phyloP scores from a whole-genome alignment of 2,329 filamentous ascomycete species.

The Xylaria sp. region DNA sequence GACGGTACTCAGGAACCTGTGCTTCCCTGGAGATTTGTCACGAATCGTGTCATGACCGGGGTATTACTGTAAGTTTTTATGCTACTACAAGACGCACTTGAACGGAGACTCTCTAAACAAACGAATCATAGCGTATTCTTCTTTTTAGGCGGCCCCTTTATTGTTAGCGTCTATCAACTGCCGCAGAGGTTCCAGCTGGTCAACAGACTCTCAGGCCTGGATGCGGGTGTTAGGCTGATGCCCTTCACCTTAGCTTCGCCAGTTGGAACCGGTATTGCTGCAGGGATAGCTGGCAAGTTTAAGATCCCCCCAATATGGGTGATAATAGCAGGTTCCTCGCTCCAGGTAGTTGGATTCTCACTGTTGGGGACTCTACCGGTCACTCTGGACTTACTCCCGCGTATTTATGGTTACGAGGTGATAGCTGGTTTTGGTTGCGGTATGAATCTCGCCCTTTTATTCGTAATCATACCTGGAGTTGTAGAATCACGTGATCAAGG shows the following conservation, averaged over 20 bases:
- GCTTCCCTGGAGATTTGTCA: background rate
- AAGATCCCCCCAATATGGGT: slow-evolving; percentile 24
- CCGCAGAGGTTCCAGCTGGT: slow-evolving; percentile 29
- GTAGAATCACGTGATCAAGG: slow-evolving; percentile 27
- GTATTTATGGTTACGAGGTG: slow-evolving; percentile 25
- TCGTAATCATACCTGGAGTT: slow-evolving; percentile 24
- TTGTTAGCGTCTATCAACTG: slow-evolving; percentile 13
- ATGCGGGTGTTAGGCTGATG: slow-evolving; percentile 28
- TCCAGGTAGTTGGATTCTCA: slow-evolving; percentile 27
- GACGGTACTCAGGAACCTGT: background rate
- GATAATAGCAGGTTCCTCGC: slow-evolving; percentile 17
- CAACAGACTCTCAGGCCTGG: slow-evolving; percentile 21
- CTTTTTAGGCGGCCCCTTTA: background rate
- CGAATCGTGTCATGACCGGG: background rate
- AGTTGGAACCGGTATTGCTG: too few relatives aligned
- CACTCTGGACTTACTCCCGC: slow-evolving; percentile 10
- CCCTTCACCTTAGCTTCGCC: too few relatives aligned
- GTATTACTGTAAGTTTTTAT: background rate
- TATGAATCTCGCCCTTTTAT: slow-evolving; percentile 26
- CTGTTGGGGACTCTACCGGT: slow-evolving; percentile 20
- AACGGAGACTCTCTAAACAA: too few relatives aligned
- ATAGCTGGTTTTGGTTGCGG: slow-evolving; percentile 28
- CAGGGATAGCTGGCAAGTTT: slow-evolving; percentile 1
- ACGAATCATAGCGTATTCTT: background rate
- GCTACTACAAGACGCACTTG: too few relatives aligned